Conservation (phyloP, 768 basidiomycete species). For the Chiua virens region DNA sequence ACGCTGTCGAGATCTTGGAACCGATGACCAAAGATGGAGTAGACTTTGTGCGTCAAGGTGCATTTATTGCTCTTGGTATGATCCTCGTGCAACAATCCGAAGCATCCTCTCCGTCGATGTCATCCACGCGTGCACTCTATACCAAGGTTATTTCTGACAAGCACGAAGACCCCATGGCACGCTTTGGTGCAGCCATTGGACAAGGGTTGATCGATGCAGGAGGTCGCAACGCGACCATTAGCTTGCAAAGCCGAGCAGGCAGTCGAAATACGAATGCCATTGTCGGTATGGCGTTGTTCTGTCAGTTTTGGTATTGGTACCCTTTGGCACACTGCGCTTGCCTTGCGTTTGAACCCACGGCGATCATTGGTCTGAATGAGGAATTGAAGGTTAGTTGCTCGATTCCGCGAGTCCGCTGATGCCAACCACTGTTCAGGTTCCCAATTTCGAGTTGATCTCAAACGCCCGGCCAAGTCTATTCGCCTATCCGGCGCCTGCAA, state of each 20-base stretch:
- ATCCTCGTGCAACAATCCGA: slow-evolving; percentile 96
- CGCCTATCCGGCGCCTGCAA: slow-evolving; percentile 84
- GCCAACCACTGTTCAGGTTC: slow-evolving; percentile 57
- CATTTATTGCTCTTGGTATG: slow-evolving; percentile 94
- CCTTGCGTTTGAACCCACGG: slow-evolving; percentile 93
- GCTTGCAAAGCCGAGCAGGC: slow-evolving; percentile 88
- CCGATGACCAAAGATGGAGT: slow-evolving; percentile 98
- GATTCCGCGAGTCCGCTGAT: not conserved
- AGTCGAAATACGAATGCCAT: slow-evolving; percentile 92
- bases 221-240: slow-evolving; percentile 94
- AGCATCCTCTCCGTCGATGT: slow-evolving; percentile 78
- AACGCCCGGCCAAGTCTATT: slow-evolving; percentile 90
- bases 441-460: slow-evolving; percentile 88
- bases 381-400: slow-evolving; percentile 67
- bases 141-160: slow-evolving; percentile 91
- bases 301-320: slow-evolving; percentile 99
- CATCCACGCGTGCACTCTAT: slow-evolving; percentile 81
- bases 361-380: slow-evolving; percentile 86
- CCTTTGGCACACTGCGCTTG: slow-evolving; percentile 92
- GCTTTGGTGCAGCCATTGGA: slow-evolving; percentile 93
- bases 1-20: slow-evolving; percentile 94
- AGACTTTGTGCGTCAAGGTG: slow-evolving; percentile 98
- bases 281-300: slow-evolving; percentile 97
- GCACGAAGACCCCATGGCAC: slow-evolving; percentile 98
- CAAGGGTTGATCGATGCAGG: slow-evolving; percentile 98